These are phyloP conservation scores for Syzygium malaccense DNA, from an alignment of 441 rosid genomes.

Conservation along the genomic window DNA sequence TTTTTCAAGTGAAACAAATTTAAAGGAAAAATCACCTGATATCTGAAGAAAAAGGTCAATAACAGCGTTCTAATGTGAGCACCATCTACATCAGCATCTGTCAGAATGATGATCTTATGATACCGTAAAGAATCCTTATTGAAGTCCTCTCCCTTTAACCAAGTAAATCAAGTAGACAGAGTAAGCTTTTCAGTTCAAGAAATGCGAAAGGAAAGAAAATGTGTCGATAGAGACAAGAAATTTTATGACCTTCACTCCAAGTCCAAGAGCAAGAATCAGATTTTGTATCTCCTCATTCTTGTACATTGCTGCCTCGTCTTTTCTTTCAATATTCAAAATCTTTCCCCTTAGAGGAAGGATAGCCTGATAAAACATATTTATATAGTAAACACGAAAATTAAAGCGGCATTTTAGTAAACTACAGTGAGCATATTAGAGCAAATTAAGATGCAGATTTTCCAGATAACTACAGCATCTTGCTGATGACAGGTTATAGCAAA, in stretches of 20 bases:
- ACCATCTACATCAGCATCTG: conserved; percentile 99
- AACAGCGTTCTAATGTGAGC: conserved; percentile 95
- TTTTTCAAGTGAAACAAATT: neutral
- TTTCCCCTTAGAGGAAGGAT: conserved; percentile 97
- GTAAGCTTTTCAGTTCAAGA: neutral
- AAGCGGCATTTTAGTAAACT: neutral
- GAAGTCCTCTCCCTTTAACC: conserved; percentile 82
- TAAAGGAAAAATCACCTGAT: conserved; percentile 52
- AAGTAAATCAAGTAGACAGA: conserved; percentile 1
- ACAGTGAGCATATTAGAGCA: neutral
- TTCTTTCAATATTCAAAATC: conserved; percentile 86
- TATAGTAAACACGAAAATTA: no score
- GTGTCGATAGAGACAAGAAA: neutral
- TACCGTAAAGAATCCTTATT: conserved; percentile 80
- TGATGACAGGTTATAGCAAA: neutral
- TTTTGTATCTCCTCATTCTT: conserved; percentile 96
- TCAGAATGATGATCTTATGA: conserved; percentile 88
- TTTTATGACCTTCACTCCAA: conserved; percentile 74
- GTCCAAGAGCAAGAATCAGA: conserved; percentile 87
- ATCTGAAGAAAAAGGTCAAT: conserved; percentile 88
- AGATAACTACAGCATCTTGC: neutral
- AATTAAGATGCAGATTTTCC: neutral
- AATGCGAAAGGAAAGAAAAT: neutral
- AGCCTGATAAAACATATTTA: conserved; percentile 44
- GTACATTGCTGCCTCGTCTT: conserved; percentile 96